Evolutionary conservation across 768 basidiomycete genomes (phyloP), one percentile per base, ranked within the genome.

Genomic region (Austroboletus eburneus): DNA sequence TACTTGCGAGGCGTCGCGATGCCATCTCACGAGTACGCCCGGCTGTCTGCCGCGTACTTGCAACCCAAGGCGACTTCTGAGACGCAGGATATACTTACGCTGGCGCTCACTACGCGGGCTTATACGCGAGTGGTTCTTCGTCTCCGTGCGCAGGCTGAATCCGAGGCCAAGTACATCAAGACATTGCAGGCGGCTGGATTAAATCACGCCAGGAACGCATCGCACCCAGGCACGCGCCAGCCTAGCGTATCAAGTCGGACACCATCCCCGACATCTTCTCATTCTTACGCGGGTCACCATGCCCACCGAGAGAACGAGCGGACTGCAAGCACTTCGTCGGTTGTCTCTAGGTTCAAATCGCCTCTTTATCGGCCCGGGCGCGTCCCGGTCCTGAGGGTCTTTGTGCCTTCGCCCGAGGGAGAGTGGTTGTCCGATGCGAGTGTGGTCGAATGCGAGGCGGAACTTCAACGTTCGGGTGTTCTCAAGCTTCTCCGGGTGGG

Each of bases 351-450:
- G 20, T 88, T 86, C 72, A 76, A 71, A 35, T 90, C 86, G 0
- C 85, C 90, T 7, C 70, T 92, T 42, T 85, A 82, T 72, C 73
- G 80, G 24, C 62, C 75, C 9, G 76, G 82, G 14, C 82, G 88
- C 13, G 89, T 91, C 3, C 87, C 88, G 20, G 69, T 91, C 17
- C 58, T 92, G 51, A 71, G 87, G 18, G 86, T 89, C 29, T 92
- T 91, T 57, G 86, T 93, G 4, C 91, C 89, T 17, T 88, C 85
- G 9, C 86, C 86, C 0, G 88, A 90, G 43, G 89, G 89, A 7
- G 83, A 86, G 52, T 93, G 90, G 90, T 69, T 93, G 38, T 85
- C 84, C 9, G 90, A 92, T 63, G 74, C 78, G 54, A 85, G 87
- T 48, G 81, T 93, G 17, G 57, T 90, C 45, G 84, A 86, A 56